Percentiles rank a stretch among this genome's conserved stretches.
Conservation (phyloP, 257 asterid genomes). For the Plantago elongata region DNA sequence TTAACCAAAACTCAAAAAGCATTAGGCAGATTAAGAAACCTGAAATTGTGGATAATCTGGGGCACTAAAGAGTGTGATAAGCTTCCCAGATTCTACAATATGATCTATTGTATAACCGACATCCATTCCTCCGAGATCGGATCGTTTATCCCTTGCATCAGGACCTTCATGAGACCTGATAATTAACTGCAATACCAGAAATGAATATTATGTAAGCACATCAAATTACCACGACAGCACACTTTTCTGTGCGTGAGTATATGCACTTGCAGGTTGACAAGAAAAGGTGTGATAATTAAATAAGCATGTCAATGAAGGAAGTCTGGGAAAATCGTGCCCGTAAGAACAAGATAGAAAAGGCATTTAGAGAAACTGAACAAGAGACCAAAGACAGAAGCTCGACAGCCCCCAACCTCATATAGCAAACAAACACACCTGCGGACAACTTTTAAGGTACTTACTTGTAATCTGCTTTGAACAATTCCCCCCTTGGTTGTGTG, state of each 20-base stretch:
- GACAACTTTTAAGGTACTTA: too few relatives aligned
- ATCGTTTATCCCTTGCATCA: slow-evolving; percentile 92
- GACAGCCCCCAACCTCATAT: neutral
- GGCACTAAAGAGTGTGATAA: slow-evolving; percentile 90
- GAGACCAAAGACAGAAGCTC: neutral
- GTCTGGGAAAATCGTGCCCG: slow-evolving; percentile 7
- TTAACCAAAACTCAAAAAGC: neutral
- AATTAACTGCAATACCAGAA: slow-evolving; percentile 55
- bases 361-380: neutral
- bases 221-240: slow-evolving; percentile 13
- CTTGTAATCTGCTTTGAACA: too few relatives aligned
- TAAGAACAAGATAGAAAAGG: slow-evolving; percentile 1
- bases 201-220: slow-evolving; percentile 22
- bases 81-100: slow-evolving; percentile 77
- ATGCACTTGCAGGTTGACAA: neutral
- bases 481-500: too few relatives aligned
- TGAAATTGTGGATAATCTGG: slow-evolving; percentile 99
- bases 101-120: slow-evolving; percentile 86
- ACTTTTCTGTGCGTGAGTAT: neutral
- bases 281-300: neutral
- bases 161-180: slow-evolving; percentile 99
- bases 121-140: slow-evolving; percentile 75
- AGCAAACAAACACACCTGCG: too few relatives aligned
- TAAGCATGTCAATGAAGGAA: neutral
- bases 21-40: slow-evolving; percentile 35